Evolutionary conservation across 2,329 filamentous ascomycete species (phyloP).

Genomic region (Sclerotinia subarctica): DNA sequence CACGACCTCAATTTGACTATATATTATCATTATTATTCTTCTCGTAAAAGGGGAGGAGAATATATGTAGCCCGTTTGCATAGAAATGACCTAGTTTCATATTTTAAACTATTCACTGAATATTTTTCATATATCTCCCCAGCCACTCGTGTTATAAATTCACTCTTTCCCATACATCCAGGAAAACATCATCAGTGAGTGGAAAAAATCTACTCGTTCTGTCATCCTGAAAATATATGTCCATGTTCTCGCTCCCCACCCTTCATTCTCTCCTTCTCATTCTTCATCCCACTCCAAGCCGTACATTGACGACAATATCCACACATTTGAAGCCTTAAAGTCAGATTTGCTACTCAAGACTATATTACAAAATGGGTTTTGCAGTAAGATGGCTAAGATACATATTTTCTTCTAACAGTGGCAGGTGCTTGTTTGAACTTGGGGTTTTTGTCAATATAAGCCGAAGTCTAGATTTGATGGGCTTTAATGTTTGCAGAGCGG

Average conservation of each 20-base stretch:
- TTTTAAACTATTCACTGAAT: no score
- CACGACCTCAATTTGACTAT: not conserved
- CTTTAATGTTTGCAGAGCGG: not conserved
- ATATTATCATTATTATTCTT: not conserved
- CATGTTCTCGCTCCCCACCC: not conserved
- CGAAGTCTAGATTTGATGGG: accelerated
- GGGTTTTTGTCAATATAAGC: accelerated
- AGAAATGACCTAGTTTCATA: no score
- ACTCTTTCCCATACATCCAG: not conserved
- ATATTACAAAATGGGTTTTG: not conserved
- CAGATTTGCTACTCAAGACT: not conserved
- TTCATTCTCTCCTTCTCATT: not conserved
- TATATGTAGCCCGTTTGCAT: no score
- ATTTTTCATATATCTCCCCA: no score
- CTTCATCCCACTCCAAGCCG: not conserved
- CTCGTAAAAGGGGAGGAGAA: not conserved
- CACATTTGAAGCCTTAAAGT: no score
- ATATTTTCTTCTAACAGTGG: not conserved
- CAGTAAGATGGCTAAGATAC: no score
- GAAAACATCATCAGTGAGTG: not conserved
- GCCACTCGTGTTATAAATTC: not conserved
- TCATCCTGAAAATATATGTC: no score
- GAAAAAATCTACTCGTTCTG: not conserved
- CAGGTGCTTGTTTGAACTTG: no score
- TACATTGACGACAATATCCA: not conserved